Conservation (phyloP, 257 asterid species). For the Capsicum pubescens region DNA sequence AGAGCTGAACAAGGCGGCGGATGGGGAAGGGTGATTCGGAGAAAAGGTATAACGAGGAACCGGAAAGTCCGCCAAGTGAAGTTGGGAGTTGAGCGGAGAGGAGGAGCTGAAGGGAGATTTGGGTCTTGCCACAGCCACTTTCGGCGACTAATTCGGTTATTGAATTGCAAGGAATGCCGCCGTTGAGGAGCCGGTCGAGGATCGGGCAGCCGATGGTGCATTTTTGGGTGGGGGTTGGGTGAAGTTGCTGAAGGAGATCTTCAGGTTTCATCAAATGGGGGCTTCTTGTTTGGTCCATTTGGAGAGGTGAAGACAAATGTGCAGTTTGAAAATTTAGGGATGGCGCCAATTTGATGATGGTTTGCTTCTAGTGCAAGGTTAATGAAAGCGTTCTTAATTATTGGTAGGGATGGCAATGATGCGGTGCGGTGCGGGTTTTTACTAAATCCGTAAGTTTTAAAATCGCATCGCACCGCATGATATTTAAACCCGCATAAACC, state of each 20-base stretch:
- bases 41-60: conserved; percentile 79
- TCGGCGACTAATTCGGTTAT: conserved; percentile 91
- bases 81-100: conserved; percentile 79
- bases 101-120: conserved; percentile 86
- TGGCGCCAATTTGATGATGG: neutral
- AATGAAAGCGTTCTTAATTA: no score
- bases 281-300: neutral
- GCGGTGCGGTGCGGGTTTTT: no score
- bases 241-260: conserved; percentile 65
- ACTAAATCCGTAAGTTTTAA: no score
- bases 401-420: no score
- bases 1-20: conserved; percentile 81
- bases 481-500: no score
- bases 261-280: conserved; percentile 52
- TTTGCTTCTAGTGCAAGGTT: neutral
- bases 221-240: conserved; percentile 49
- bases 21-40: conserved; percentile 86
- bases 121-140: conserved; percentile 94
- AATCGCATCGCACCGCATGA: no score
- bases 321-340: neutral
- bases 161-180: conserved; percentile 80
- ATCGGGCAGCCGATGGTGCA: conserved; percentile 66
- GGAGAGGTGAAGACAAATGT: neutral
- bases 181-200: conserved; percentile 74
- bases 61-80: conserved; percentile 77